Base-by-base conservation (phyloP, 345 rosid species). In the Euphorbia pulcherrima region DNA sequence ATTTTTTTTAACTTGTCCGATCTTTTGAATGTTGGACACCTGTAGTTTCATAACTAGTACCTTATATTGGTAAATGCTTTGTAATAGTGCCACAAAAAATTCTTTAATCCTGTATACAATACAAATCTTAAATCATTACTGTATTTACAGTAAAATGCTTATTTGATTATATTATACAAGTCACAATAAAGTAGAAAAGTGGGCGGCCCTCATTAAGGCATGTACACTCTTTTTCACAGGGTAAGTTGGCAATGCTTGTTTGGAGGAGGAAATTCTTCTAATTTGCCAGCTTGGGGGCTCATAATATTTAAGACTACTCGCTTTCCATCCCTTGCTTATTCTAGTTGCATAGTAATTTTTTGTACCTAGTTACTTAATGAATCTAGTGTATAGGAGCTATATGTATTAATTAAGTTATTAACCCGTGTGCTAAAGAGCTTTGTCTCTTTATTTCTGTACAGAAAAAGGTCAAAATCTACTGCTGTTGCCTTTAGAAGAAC, bases 131-230 rank as follows among this genome's bases (percentile, higher is more conserved):
- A 18, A 16, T 18, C 7, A 48, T 29, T 44, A 37, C 62, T 57
- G 61, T 20, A 12, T 14, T 33, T 11, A 28, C 2, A 27, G 24
- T 41, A 4, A 37, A 27, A 37, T 64, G 37, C 30, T 74, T 65
- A 63, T 62, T 50, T 62, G 18, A 8, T 77, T 60, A n/a, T 64
- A 46, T 41, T 21, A 24, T 10, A 0, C 16, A 21, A 37, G 50
- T 65, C 41, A 2, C 62, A 51, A 71, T 62, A 16, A 30, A 69
- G n/a, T 52, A 69, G 63, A 52, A 33, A 53, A 64, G n/a, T n/a
- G n/a, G n/a, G 39, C 0, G 8, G 17, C 64, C 71, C 51, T 60
- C 40, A 8, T 24, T 5, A 35, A 40, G 64, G 40, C 41, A 67
- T 7, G 24, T 33, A 29, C 60, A 41, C 50, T 39, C 50, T 44